Conservation (phyloP, 2,329 filamentous ascomycete species). For the Kalaharituber pfeilii region DNA sequence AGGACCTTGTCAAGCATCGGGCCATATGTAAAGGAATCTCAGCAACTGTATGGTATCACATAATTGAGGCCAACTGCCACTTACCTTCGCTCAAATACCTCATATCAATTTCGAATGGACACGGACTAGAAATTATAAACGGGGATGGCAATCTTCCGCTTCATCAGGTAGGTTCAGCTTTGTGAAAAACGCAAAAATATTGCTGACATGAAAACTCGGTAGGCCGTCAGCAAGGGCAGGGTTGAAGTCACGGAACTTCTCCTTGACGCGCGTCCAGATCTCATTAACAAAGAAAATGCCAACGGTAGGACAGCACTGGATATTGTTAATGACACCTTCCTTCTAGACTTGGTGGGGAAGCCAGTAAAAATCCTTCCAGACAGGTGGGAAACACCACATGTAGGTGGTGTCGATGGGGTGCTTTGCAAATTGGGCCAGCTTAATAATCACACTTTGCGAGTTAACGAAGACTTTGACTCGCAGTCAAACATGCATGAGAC, state of each 20-base stretch:
- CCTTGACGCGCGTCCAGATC: conserved; percentile 21
- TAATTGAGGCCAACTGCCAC: neutral
- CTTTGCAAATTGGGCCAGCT: neutral
- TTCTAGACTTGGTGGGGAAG: conserved; percentile 33
- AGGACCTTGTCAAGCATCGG: conserved; percentile 48
- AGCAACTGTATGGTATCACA: neutral
- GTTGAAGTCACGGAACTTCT: conserved; percentile 6
- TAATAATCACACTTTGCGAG: neutral
- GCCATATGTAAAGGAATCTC: conserved; percentile 24
- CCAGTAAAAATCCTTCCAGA: conserved; percentile 34
- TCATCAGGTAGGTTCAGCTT: conserved; percentile 23
- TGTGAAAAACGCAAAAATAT: no score
- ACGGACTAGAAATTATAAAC: conserved; percentile 32
- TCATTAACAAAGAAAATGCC: conserved; percentile 19
- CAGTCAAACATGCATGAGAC: neutral
- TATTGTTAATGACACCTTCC: conserved; percentile 12
- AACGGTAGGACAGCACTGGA: conserved; percentile 20
- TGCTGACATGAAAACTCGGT: neutral
- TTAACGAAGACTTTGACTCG: neutral
- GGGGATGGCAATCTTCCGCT: conserved; percentile 31
- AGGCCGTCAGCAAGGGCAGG: conserved; percentile 8
- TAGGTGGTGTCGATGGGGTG: neutral
- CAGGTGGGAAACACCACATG: neutral
- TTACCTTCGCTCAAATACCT: neutral
- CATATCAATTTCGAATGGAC: neutral